These are phyloP conservation scores for Aspergillus felis DNA, from an alignment of 2,329 filamentous ascomycete genomes.

Conservation along the genomic window DNA sequence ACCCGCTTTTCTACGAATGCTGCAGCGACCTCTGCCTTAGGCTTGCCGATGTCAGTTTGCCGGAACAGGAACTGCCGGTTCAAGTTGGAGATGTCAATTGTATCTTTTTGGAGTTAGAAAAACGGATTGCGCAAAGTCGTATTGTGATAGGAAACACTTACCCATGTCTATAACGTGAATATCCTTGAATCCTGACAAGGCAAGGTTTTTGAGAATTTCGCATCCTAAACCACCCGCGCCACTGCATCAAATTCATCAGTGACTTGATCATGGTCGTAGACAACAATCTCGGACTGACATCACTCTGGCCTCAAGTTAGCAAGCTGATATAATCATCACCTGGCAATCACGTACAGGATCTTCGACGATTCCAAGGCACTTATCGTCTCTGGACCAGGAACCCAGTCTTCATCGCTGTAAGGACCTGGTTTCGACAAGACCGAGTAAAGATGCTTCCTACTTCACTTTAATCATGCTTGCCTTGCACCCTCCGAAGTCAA, in stretches of 20 bases:
- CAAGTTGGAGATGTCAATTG: conserved; percentile 96
- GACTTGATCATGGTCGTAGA: conserved; percentile 11
- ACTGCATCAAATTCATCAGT: conserved; percentile 47
- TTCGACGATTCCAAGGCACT: conserved; percentile 65
- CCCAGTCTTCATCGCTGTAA: conserved; percentile 67
- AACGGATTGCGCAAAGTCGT: neutral
- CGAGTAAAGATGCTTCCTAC: conserved; percentile 77
- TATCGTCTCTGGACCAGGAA: conserved; percentile 49
- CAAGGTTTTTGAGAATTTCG: conserved; percentile 94
- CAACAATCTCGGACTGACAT: conserved; percentile 40
- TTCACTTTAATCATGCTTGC: conserved; percentile 11
- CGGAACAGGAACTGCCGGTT: conserved; percentile 98
- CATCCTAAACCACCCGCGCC: conserved; percentile 93
- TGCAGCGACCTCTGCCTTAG: conserved; percentile 89
- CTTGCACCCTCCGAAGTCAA: neutral
- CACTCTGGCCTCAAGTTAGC: conserved; percentile 42
- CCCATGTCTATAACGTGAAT: conserved; percentile 99
- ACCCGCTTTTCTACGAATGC: conserved; percentile 86
- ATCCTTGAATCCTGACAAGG: conserved; percentile 89
- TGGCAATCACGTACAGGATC: conserved; percentile 59
- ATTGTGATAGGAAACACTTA: conserved; percentile 35
- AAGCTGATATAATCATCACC: conserved; percentile 3
- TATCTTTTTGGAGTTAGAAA: conserved; percentile 57
- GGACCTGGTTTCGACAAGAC: conserved; percentile 74
- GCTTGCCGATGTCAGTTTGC: conserved; percentile 83